Conservation (phyloP, 2,329 filamentous ascomycete species). For the Coniochaeta prunicola region DNA sequence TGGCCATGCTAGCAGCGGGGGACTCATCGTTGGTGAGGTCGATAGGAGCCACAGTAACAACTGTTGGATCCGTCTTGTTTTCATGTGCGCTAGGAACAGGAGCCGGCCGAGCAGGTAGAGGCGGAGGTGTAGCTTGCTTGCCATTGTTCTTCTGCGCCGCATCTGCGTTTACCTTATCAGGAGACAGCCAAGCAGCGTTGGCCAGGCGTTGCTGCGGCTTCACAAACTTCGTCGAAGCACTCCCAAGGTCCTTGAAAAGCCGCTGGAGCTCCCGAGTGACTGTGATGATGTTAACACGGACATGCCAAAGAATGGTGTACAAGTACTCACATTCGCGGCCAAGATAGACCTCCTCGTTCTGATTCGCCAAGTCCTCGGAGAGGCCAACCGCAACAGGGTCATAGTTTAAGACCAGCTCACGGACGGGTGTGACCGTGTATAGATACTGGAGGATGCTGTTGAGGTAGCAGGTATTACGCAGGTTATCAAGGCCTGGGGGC, state of each 20-base stretch:
- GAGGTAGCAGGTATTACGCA: slow-evolving; percentile 96
- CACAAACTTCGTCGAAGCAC: slow-evolving; percentile 53
- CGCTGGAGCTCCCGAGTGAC: slow-evolving; percentile 67
- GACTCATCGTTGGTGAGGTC: slow-evolving; percentile 25
- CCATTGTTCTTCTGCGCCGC: not conserved
- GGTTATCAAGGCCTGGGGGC: slow-evolving; percentile 84
- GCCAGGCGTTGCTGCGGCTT: slow-evolving; percentile 71
- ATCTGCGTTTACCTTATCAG: slow-evolving; percentile 12
- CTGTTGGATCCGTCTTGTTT: not conserved
- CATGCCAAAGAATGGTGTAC: not conserved
- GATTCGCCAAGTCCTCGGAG: slow-evolving; percentile 45
- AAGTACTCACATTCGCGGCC: slow-evolving; percentile 63
- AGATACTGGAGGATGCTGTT: slow-evolving; percentile 96
- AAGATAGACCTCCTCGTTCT: slow-evolving; percentile 16
- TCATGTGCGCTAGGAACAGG: slow-evolving; percentile 18
- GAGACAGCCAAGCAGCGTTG: slow-evolving; percentile 59
- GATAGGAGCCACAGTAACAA: slow-evolving; percentile 15
- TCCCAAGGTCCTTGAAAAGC: slow-evolving; percentile 66
- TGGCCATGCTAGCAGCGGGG: slow-evolving; percentile 34
- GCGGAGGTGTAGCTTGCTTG: slow-evolving; percentile 29
- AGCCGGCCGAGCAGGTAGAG: slow-evolving; percentile 40
- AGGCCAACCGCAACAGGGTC: slow-evolving; percentile 60
- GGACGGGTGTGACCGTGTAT: slow-evolving; percentile 76
- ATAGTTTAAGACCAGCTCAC: slow-evolving; percentile 73
- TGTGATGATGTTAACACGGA: slow-evolving; percentile 25